Evolutionary conservation across 768 basidiomycete species (phyloP).

Genomic region (Psilocybe azurescens): DNA sequence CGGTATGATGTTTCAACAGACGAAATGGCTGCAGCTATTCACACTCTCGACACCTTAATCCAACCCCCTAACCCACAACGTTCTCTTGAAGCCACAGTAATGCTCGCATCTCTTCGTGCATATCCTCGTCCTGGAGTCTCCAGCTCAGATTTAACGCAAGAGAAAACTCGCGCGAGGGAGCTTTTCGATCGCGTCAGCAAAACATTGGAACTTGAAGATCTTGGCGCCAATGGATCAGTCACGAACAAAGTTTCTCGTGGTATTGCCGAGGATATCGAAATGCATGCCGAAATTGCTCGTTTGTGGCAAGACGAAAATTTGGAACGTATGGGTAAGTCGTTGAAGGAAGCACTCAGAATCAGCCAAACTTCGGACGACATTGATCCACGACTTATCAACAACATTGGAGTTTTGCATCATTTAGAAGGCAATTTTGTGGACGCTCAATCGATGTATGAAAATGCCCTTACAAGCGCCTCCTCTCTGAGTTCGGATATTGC

Average conservation of each 20-base stretch:
- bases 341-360: conserved; percentile 75
- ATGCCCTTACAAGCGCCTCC: conserved; percentile 66
- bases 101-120: conserved; percentile 90
- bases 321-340: conserved; percentile 74
- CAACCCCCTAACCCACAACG: conserved; percentile 67
- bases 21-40: conserved; percentile 84
- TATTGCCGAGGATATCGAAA: conserved; percentile 79
- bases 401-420: conserved; percentile 78
- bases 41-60: conserved; percentile 80
- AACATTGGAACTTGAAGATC: conserved; percentile 67
- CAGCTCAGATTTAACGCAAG: conserved; percentile 71
- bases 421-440: conserved; percentile 63
- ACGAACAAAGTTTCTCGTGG: conserved; percentile 49
- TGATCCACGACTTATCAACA: conserved; percentile 79
- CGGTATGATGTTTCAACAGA: conserved; percentile 47
- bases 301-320: conserved; percentile 85
- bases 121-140: conserved; percentile 82
- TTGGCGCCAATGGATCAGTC: conserved; percentile 46
- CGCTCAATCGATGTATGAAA: conserved; percentile 73
- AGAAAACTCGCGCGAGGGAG: conserved; percentile 76
- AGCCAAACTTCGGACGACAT: conserved; percentile 53
- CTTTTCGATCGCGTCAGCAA: conserved; percentile 80
- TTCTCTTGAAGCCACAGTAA: conserved; percentile 83
- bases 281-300: conserved; percentile 90
- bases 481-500: conserved; percentile 48